A percentile compares a stretch with the other conserved stretches of the same genome.
phyloP scores from a whole-genome alignment of 148 eudicot species.

The Rhododendron mucronatum region DNA sequence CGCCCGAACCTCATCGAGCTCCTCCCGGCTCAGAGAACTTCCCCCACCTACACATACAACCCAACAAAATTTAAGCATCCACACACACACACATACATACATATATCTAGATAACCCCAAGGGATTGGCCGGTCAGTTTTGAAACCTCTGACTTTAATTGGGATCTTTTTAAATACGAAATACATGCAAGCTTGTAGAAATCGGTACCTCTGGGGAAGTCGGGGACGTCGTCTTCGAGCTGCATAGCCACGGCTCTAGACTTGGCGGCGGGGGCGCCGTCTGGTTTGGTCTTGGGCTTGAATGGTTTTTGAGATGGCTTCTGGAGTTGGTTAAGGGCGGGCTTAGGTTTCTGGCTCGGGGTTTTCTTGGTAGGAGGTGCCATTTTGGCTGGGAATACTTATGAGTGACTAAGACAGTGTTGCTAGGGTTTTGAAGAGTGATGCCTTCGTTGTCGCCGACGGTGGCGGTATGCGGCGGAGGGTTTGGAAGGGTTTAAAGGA shows the following conservation, averaged over 20 bases:
- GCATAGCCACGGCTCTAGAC: constrained; percentile 25
- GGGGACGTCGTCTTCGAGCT: constrained; percentile 65
- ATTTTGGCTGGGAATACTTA: not conserved
- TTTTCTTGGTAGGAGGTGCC: constrained; percentile 31
- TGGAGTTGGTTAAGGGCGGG: constrained; percentile 15
- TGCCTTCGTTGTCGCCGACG: not conserved
- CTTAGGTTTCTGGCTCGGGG: constrained; percentile 25
- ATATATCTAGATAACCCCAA: not conserved
- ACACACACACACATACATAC: not conserved
- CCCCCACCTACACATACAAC: constrained; percentile 56
- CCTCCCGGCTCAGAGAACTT: constrained; percentile 56
- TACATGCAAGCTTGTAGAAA: not conserved
- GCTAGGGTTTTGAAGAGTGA: not conserved
- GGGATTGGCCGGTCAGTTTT: not conserved
- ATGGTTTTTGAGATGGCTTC: constrained; percentile 17
- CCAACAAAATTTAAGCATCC: not conserved
- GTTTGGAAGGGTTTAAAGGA: not conserved
- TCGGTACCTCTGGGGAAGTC: constrained; percentile 81
- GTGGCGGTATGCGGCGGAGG: not conserved
- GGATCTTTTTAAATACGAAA: too few relatives aligned
- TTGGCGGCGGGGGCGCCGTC: constrained; percentile 3
- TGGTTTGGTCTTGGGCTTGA: constrained; percentile 12
- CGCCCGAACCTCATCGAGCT: constrained; percentile 49
- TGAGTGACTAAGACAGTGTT: not conserved
- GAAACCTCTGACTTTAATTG: too few relatives aligned